Base-by-base conservation (phyloP, 768 basidiomycete species). In the Scleroderma bovista region DNA sequence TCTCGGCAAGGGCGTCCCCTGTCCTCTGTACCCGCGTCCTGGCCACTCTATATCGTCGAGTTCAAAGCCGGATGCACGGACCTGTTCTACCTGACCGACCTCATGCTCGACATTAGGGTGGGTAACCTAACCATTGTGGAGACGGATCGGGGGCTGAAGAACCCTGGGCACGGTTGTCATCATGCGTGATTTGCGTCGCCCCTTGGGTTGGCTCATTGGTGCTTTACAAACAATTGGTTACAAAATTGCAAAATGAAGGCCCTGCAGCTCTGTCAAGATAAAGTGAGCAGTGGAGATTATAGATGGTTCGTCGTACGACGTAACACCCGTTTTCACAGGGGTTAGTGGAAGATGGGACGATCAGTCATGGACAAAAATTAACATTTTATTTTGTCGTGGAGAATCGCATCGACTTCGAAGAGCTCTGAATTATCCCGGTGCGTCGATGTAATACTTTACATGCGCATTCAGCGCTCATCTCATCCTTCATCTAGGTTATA, bases 1-100 rank as follows among this genome's bases (percentile, higher is more conserved):
- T 11, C 82, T 95, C 22, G 94, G 95, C 44, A 86, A 86, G 61
- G 95, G 95, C 32, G 80, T 97, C 0, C 92, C 93, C 76, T 97
- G 16, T 83, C 86, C 62, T 68, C 86, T 42, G 84, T 99, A 36
- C 86, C 93, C 1, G 65, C 86, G 12, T 81, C 83, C 32, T 90
- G 87, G 74, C 92, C 88, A n/a, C 78, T 99, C 8, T 97, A 81
- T 75, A 94, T 97, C 58, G 88, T 97, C 59, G 89, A 96, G 67
- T 99, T 99, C 78, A 99, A 97, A 70, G 94, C 94, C 0, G 92
- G 93, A 0, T 81, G 95, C 37, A 93, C 93, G 54, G 95, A 98
- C 66, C 71, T 99, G 24, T 98, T 93, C 70, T 98, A 96, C 67
- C 76, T 85, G 53, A 86, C 84, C 1, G 88, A 94, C 60, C 74